Evolutionary conservation across 768 basidiomycete species (phyloP).

Genomic region (Mycena indigotica): DNA sequence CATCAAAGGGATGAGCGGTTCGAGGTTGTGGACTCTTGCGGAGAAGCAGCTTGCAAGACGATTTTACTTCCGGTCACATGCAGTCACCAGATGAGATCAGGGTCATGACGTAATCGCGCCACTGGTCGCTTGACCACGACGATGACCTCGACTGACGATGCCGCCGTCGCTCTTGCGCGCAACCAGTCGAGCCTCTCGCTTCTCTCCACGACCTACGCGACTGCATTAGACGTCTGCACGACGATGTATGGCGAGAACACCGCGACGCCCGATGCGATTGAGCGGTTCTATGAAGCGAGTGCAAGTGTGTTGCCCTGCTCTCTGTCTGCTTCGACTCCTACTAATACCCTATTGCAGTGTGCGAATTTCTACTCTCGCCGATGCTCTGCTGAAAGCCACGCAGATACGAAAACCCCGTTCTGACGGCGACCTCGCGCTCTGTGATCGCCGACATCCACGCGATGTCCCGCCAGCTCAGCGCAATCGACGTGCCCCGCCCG

Average conservation of each 20-base stretch:
- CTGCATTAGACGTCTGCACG: conserved; percentile 70
- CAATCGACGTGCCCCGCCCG: conserved; percentile 70
- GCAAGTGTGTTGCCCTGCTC: conserved; percentile 53
- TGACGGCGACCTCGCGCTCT: conserved; percentile 74
- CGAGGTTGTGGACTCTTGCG: too few relatives aligned
- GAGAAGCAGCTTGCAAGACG: too few relatives aligned
- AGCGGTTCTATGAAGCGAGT: conserved; percentile 69
- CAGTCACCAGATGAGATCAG: too few relatives aligned
- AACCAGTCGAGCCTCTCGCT: conserved; percentile 39
- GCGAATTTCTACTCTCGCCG: conserved; percentile 28
- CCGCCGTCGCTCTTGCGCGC: background rate
- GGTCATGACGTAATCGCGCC: too few relatives aligned
- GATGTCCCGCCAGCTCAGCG: conserved; percentile 59
- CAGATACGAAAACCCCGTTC: conserved; percentile 79
- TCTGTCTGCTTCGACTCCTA: conserved; percentile 7
- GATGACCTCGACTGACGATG: background rate
- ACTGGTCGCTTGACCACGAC: too few relatives aligned
- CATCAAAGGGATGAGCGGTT: too few relatives aligned
- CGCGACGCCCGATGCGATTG: conserved; percentile 52
- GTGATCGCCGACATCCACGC: conserved; percentile 73
- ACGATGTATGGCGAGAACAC: conserved; percentile 65
- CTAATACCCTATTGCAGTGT: conserved; percentile 38
- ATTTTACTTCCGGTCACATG: too few relatives aligned
- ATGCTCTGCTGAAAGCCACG: conserved; percentile 20
- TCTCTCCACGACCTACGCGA: conserved; percentile 47